phyloP scores from a whole-genome alignment of 306 rosid genomes.

The Hylodesmum podocarpum region DNA sequence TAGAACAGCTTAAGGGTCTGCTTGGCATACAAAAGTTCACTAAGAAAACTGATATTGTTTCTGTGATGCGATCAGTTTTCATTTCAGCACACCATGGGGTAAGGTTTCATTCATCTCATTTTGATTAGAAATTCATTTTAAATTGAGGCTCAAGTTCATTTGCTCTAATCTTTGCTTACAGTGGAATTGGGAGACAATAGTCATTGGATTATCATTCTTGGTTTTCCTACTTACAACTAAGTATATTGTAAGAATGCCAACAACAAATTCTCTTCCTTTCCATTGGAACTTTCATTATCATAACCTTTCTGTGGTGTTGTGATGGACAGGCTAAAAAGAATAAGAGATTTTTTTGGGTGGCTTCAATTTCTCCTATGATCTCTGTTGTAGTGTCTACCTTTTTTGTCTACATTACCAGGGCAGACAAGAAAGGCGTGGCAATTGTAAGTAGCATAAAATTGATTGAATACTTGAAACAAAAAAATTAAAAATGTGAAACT shows the following conservation, averaged over 20 bases:
- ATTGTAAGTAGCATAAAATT: conserved; percentile 56
- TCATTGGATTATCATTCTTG: conserved; percentile 69
- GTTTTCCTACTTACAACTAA: conserved; percentile 58
- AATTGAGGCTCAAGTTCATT: not conserved
- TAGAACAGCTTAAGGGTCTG: conserved; percentile 90
- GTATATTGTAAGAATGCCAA: conserved; percentile 53
- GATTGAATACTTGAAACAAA: not conserved
- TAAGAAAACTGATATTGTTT: conserved; percentile 71
- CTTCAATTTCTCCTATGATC: conserved; percentile 81
- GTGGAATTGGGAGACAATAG: conserved; percentile 93
- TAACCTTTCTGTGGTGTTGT: not conserved
- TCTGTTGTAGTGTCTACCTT: conserved; percentile 72
- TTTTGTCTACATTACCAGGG: conserved; percentile 66
- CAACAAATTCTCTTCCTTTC: not conserved
- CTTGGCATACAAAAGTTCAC: conserved; percentile 66
- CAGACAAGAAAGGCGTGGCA: conserved; percentile 66
- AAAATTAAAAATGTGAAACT: not conserved
- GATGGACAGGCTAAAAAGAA: conserved; percentile 60
- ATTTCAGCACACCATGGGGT: conserved; percentile 68
- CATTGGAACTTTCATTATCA: not conserved
- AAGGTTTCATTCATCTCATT: conserved; percentile 10
- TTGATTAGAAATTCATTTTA: not conserved
- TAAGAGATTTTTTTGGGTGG: conserved; percentile 71
- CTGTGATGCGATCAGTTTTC: conserved; percentile 68
- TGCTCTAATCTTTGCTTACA: conserved; percentile 37